Evolutionary conservation across 169 alveolate genomes (phyloP), one percentile per base, ranked within the genome.

Genomic region (Cryptosporidium muris): DNA sequence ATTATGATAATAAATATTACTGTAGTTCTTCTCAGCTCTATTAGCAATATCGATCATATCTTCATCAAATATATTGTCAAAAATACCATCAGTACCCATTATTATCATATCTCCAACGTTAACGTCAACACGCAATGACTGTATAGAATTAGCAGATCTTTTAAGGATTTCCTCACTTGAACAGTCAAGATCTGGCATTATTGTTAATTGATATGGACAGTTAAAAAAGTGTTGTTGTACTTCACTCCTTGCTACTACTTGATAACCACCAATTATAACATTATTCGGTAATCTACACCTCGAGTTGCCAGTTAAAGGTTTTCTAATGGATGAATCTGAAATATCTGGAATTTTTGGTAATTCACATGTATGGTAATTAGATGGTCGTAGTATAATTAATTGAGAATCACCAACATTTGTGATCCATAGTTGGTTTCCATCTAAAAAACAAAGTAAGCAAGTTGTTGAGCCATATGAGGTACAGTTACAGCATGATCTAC

Each of bases 61-160:
- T 12, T 91, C 93, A 48, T 91, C 91, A 53, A 92, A 92, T 12
- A 93, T 64, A 66, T 93, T 93, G 54, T 93, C 96, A 64, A 91
- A 93, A 1, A 93, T 81, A 8, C 96, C 96, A 66, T 93, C 96
- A n/a, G 93, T 88, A 8, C 93, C 96, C 5, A 89, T 81, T 2
- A 93, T 85, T 12, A 93, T 63, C 14, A 93, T 47, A 66, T 93
- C 96, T 5, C 95, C 95, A 5, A 88, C 92, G 53, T 65, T 89
- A 14, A 80, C 81, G 48, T 82, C 90, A 38, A 88, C 88, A 38
- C 89, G 65, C 25, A 92, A 90, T 45, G 91, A 81, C 81, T 90
- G 68, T 80, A 64, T 74, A 14, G 81, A 68, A 48, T 54, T 63
- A 81, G 91, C 51, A 62, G 88, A 51, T 66, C 94, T 63, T 48